Base-by-base conservation (phyloP, 2,329 filamentous ascomycete species). In the Blastomyces gilchristii region DNA sequence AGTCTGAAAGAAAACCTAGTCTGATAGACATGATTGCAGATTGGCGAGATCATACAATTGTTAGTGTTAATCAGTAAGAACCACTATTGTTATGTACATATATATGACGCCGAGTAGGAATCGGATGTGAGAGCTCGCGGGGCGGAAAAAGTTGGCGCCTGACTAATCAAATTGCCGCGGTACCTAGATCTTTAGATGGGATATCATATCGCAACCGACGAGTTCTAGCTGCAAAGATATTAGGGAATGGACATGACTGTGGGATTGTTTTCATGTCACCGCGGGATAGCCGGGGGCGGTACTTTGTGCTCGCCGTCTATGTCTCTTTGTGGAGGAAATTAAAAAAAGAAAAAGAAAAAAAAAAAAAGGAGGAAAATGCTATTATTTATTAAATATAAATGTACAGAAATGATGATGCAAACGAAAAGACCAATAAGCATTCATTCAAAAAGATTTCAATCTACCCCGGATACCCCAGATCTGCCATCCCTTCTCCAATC, bases 1-100 rank as follows among this genome's bases (percentile, higher is more conserved):
- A 73, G 34, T 70, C 70, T 4, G 72, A 66, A 7, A 77, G 67
- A 14, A 49, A 47, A 6, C 73, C 73, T 9, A 74, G 62, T 14
- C 71, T 67, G 31, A 75, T 65, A 53, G 59, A 25, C 54, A 57
- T 57, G 12, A 37, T 6, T 4, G 28, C 28, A 31, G 28, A 31
- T 34, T 54, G n/a, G 9, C n/a, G n/a, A 41, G 52, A 18, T 41
- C 34, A 22, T 41, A 1, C 18, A 57, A 41, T 14, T 39, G 18
- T 41, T 57, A 22, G 34, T 57, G 34, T n/a, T 34, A 22, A 31
- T 53, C 34, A 16, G 28, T 6, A 34, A 34, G 25, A 34, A 53
- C 2, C 5, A 18, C 9, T 31, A 37, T 37, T 37, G 34, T 31
- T 37, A 31, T 31, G 34, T 37, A 37, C 34, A 37, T 37, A 7